A percentile compares a stretch with the other conserved stretches of the same genome.
These are phyloP conservation scores for Kurtzmaniella quercitrusa DNA, from an alignment of 1,139 yeast genomes.

Conservation along the genomic window DNA sequence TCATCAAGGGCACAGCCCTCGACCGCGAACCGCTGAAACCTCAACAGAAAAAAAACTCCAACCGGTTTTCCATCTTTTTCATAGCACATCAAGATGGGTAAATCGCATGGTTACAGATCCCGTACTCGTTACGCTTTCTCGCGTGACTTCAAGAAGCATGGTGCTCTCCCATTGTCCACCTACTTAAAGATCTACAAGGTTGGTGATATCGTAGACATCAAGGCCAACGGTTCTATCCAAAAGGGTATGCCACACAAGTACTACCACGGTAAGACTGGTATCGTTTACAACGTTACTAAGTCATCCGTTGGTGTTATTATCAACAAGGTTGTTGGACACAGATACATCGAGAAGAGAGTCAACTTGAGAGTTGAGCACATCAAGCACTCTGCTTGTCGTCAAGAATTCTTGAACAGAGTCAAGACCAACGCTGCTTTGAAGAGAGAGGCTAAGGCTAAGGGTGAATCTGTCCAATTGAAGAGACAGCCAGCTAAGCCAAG, in stretches of 20 bases:
- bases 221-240: conserved; percentile 98
- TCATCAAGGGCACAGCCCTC: neutral
- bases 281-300: conserved; percentile 97
- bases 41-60: neutral
- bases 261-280: conserved; percentile 99
- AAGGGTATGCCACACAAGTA: conserved; percentile 99
- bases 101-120: conserved; percentile 93
- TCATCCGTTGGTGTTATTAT: conserved; percentile 96
- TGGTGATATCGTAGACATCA: conserved; percentile 99
- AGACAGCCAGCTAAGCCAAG: conserved; percentile 99
- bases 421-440: conserved; percentile 92
- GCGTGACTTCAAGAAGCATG: conserved; percentile 99
- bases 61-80: conserved; percentile 1
- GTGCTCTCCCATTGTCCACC: conserved; percentile 89
- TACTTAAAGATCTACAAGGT: conserved; percentile 97
- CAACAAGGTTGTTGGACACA: conserved; percentile 98
- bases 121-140: conserved; percentile 99
- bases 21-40: neutral
- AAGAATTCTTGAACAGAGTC: conserved; percentile 97
- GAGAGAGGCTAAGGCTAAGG: conserved; percentile 92
- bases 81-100: conserved; percentile 2
- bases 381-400: conserved; percentile 99
- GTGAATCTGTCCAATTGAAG: conserved; percentile 88
- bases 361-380: conserved; percentile 98
- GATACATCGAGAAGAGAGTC: conserved; percentile 98